These are phyloP conservation scores for Backusella circina DNA, from an alignment of 192 early-diverging fungal species.

Conservation along the genomic window DNA sequence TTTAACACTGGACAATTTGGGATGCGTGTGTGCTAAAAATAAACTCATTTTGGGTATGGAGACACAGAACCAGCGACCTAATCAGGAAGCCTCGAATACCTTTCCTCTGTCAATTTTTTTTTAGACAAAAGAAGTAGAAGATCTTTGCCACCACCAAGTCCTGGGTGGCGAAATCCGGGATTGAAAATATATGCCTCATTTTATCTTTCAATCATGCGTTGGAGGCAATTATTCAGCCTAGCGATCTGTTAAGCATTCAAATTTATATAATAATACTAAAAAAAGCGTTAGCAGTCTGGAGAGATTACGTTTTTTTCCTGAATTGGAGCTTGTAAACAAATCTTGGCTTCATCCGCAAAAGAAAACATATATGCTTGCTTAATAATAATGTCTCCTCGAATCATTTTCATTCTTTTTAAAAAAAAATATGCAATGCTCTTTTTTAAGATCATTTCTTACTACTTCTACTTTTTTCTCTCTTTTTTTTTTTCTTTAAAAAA, in stretches of 20 bases:
- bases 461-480: too few relatives aligned
- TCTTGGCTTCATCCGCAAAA: neutral
- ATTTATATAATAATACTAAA: neutral
- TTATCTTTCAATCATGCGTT: neutral
- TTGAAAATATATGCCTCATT: neutral
- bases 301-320: constrained; percentile 1
- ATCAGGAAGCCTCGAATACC: neutral
- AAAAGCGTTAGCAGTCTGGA: neutral
- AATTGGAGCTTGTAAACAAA: neutral
- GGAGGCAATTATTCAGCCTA: neutral
- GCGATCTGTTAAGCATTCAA: neutral
- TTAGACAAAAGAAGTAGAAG: neutral
- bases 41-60: neutral
- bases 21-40: constrained; percentile 2
- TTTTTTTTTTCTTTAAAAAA: neutral
- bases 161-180: neutral
- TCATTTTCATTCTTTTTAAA: neutral
- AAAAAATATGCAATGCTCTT: neutral
- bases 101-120: neutral
- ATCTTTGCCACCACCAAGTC: neutral
- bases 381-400: neutral
- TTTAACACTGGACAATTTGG: neutral
- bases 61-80: neutral
- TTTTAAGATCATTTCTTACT: too few relatives aligned
- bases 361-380: neutral